A percentile compares a stretch with the other conserved stretches of the same genome.
phyloP scores from a whole-genome alignment of 352 stramenopile genomes.

The Pythium sukuiense region DNA sequence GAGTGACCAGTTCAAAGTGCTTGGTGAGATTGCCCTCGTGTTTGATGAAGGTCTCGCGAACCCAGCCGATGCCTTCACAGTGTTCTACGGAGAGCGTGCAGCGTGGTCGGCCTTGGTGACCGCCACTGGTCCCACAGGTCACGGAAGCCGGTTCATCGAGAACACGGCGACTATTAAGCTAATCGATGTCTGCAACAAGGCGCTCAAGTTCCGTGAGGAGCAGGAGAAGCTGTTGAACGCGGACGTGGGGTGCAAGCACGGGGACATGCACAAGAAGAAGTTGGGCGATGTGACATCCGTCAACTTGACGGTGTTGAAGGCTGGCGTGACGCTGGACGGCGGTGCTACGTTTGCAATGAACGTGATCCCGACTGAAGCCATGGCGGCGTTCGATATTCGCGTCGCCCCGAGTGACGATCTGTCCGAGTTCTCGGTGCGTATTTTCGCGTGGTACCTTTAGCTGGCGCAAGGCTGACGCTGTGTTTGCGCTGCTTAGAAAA shows the following conservation, averaged over 20 bases:
- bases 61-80: too few species aligned
- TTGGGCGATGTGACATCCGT: constrained; percentile 95
- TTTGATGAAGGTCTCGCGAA: too few species aligned
- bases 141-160: constrained; percentile 94
- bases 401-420: constrained; percentile 90
- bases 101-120: constrained; percentile 23
- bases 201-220: constrained; percentile 41
- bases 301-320: constrained; percentile 94
- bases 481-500: constrained; percentile 31
- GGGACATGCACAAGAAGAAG: constrained; percentile 40
- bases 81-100: too few species aligned
- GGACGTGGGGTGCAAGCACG: constrained; percentile 87
- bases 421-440: constrained; percentile 51
- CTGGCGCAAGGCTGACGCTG: too few species aligned
- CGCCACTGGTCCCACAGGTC: constrained; percentile 68
- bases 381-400: constrained; percentile 93
- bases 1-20: too few species aligned
- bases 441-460: too few species aligned
- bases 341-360: constrained; percentile 91
- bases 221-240: constrained; percentile 69
- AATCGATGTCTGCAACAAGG: constrained; percentile 84
- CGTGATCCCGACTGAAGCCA: constrained; percentile 91
- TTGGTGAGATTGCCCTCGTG: too few species aligned
- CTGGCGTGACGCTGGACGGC: constrained; percentile 82
- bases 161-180: constrained; percentile 94